These are phyloP conservation scores for Raffaelea ambrosiae DNA, from an alignment of 2,329 filamentous ascomycete genomes.

Conservation along the genomic window DNA sequence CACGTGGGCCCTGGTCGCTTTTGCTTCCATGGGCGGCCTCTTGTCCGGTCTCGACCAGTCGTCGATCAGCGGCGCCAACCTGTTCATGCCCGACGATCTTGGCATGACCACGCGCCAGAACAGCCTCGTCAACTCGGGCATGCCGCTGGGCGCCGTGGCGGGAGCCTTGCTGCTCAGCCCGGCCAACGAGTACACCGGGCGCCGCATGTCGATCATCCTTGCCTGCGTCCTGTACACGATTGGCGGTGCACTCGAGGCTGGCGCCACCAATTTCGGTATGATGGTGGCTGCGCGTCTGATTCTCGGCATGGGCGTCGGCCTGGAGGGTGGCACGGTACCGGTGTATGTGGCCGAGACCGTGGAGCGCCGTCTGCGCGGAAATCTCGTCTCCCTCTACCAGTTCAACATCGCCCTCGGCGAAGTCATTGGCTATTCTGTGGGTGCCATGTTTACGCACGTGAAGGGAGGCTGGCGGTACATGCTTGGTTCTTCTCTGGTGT, in stretches of 20 bases:
- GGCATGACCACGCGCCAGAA: slow-evolving; percentile 46
- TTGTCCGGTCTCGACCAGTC: slow-evolving; percentile 66
- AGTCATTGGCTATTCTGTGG: slow-evolving; percentile 63
- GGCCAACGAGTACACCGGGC: slow-evolving; percentile 57
- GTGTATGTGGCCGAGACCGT: slow-evolving; percentile 69
- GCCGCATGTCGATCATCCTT: slow-evolving; percentile 60
- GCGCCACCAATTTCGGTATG: slow-evolving; percentile 60
- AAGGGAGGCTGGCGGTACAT: slow-evolving; percentile 66
- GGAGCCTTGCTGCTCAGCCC: slow-evolving; percentile 61
- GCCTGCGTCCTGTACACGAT: slow-evolving; percentile 62
- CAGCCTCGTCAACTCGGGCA: slow-evolving; percentile 59
- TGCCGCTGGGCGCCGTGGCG: slow-evolving; percentile 63
- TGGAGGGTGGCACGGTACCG: slow-evolving; percentile 66
- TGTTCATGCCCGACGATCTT: slow-evolving; percentile 54
- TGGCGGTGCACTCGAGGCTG: slow-evolving; percentile 61
- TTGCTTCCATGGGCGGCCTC: slow-evolving; percentile 68
- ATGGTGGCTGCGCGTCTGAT: slow-evolving; percentile 61
- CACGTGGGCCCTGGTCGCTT: slow-evolving; percentile 59
- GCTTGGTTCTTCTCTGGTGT: slow-evolving; percentile 61
- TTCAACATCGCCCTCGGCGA: slow-evolving; percentile 69
- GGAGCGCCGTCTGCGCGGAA: slow-evolving; percentile 57
- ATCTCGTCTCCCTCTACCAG: slow-evolving; percentile 65
- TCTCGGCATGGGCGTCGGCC: slow-evolving; percentile 60
- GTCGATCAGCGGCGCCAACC: slow-evolving; percentile 61
- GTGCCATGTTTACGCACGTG: slow-evolving; percentile 63